phyloP scores from a whole-genome alignment of 2,329 filamentous ascomycete genomes.

The Talaromyces piceae region DNA sequence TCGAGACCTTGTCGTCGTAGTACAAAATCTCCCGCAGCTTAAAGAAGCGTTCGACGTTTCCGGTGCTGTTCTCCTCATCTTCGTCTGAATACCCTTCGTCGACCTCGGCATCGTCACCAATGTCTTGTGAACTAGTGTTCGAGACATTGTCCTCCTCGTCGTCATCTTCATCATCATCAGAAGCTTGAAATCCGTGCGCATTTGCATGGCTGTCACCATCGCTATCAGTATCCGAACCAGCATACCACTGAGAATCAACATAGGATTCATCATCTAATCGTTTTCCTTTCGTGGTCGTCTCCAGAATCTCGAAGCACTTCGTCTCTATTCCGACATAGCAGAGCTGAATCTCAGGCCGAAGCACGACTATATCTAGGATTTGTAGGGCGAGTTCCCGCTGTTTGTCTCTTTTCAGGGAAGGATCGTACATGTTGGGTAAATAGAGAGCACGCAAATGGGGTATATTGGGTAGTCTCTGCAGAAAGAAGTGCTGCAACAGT shows the following conservation, averaged over 20 bases:
- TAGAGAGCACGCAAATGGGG: slow-evolving; percentile 64
- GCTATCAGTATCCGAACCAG: slow-evolving; percentile 28
- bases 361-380: slow-evolving; percentile 67
- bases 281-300: slow-evolving; percentile 42
- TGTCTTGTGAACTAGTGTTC: slow-evolving; percentile 16
- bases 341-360: slow-evolving; percentile 67
- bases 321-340: slow-evolving; percentile 69
- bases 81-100: slow-evolving; percentile 39
- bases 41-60: slow-evolving; percentile 43
- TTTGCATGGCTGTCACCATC: slow-evolving; percentile 29
- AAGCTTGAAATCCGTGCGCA: neutral
- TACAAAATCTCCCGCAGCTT: slow-evolving; percentile 71
- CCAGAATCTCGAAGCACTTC: slow-evolving; percentile 77
- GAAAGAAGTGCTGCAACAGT: slow-evolving; percentile 60
- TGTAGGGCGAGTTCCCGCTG: slow-evolving; percentile 66
- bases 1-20: slow-evolving; percentile 74
- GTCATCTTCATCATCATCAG: slow-evolving; percentile 36
- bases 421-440: slow-evolving; percentile 59
- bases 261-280: slow-evolving; percentile 11
- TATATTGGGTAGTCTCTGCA: slow-evolving; percentile 65
- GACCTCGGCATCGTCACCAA: too few species aligned
- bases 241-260: slow-evolving; percentile 11
- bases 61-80: slow-evolving; percentile 45
- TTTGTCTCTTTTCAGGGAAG: slow-evolving; percentile 46
- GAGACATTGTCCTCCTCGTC: slow-evolving; percentile 39